A percentile compares a stretch with the other conserved stretches of the same genome.
phyloP scores from a whole-genome alignment of 1,284 basidiomycete species.

The Trametes polyzona region DNA sequence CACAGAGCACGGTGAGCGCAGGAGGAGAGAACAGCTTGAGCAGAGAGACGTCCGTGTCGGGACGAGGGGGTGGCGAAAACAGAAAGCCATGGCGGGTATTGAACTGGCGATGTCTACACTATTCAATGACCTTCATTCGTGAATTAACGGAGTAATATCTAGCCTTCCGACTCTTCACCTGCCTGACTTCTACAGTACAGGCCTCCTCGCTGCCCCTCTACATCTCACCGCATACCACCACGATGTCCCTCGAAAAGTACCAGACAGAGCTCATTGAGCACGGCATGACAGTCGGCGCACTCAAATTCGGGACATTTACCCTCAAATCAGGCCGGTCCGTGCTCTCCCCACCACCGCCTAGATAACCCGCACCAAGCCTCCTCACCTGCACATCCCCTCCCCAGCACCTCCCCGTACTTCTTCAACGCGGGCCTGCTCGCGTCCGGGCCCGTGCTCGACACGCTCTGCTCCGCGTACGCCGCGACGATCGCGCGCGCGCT shows the following conservation, averaged over 20 bases:
- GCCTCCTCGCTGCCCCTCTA: too few relatives aligned
- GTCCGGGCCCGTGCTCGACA: slow-evolving; percentile 80
- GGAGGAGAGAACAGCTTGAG: too few relatives aligned
- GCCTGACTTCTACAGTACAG: too few relatives aligned
- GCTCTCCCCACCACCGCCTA: slow-evolving; percentile 1
- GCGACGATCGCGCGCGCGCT: slow-evolving; percentile 62
- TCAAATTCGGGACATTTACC: slow-evolving; percentile 90
- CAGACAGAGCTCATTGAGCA: slow-evolving; percentile 53
- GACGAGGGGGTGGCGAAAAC: too few relatives aligned
- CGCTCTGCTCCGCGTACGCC: slow-evolving; percentile 89
- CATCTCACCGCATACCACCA: neutral
- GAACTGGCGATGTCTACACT: too few relatives aligned
- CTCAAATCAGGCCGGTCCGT: slow-evolving; percentile 93
- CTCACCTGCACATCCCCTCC: neutral
- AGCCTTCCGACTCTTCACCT: too few relatives aligned
- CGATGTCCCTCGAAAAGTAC: slow-evolving; percentile 39
- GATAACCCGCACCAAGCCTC: neutral
- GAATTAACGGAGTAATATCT: too few relatives aligned
- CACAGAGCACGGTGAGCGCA: too few relatives aligned
- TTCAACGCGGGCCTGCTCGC: slow-evolving; percentile 94
- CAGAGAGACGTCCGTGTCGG: too few relatives aligned
- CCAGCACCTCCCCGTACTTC: slow-evolving; percentile 91
- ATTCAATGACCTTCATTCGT: too few relatives aligned
- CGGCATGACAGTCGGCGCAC: slow-evolving; percentile 60
- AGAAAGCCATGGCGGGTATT: too few relatives aligned